Evolutionary conservation across 495 filamentous ascomycete species (phyloP), one percentile per base, ranked within the genome.

Genomic region (Podospora comata): DNA sequence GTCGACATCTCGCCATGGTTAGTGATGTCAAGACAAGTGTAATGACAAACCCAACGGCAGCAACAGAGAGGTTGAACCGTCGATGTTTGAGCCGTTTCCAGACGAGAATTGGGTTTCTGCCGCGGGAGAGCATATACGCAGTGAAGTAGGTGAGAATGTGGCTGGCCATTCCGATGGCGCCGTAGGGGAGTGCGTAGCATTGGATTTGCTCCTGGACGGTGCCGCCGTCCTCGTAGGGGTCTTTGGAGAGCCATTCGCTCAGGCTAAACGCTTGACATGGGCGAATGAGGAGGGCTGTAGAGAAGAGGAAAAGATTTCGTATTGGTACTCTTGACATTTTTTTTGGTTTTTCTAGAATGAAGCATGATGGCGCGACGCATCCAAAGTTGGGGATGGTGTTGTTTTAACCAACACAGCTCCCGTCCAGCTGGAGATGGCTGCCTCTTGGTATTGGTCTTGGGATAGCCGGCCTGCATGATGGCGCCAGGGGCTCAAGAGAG

Each of bases 141-240:
- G 78, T 77, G 27, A 73, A 72, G 68, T 79, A 79, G 6, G 77
- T 77, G 4, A 79, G 64, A 48, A 79, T 26, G 65, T 79, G 77
- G 18, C 73, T 76, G 4, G 76, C 48, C 60, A 78, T 76, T 66
- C 77, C 77, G 60, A 79, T 78, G 23, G 73, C 75, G 39, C 77
- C 77, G 59, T 76, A 79, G 2, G 76, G 77, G 16, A 79, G 74
- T 9, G 69, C 70, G 64, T 79, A 78, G 72, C 77, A 79, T 60
- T 75, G 64, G 9, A 76, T 74, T 68, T 82, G 67, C 19, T 76
- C 70, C 3, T 67, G 34, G 56, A 73, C 60, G 4, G 72, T 70
- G 44, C 72, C 72, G 66, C 60, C 65, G 48, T 64, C 60, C 39
- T 60, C 48, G 68, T 70, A 68, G 15, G 62, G 56, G 13, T 68